A percentile compares a stretch with the other conserved stretches of the same genome.
Conservation (phyloP, 2,329 filamentous ascomycete genomes). For the Aspergillus caelatus region DNA sequence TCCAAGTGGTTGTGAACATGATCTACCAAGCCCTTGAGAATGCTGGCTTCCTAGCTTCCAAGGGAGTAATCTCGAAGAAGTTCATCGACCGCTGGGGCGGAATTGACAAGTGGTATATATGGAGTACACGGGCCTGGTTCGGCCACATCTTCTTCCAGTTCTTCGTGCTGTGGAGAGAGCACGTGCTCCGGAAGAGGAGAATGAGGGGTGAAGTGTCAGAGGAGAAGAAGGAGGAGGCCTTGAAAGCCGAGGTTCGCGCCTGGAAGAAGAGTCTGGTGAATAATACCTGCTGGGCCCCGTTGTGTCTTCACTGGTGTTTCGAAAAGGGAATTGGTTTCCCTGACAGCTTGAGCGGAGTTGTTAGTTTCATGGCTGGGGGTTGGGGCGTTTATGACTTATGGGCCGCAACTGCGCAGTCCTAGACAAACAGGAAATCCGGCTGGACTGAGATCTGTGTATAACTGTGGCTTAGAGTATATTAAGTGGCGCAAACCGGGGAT, state of each 20-base stretch:
- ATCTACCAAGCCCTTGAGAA: constrained; percentile 83
- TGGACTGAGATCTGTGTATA: constrained; percentile 8
- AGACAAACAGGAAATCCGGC: not conserved
- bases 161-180: constrained; percentile 60
- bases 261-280: constrained; percentile 65
- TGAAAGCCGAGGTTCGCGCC: constrained; percentile 51
- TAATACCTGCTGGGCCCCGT: constrained; percentile 76
- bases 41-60: constrained; percentile 72
- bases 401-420: constrained; percentile 40
- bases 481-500: not conserved
- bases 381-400: constrained; percentile 50
- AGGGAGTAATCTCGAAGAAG: constrained; percentile 64
- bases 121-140: constrained; percentile 81
- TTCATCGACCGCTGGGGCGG: constrained; percentile 49
- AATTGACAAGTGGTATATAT: constrained; percentile 65
- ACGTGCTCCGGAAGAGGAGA: constrained; percentile 35
- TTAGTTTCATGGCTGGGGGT: constrained; percentile 57
- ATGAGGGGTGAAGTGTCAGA: constrained; percentile 29
- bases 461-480: not conserved
- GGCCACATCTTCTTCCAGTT: constrained; percentile 77
- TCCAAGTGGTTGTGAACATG: constrained; percentile 69
- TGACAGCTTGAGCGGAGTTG: constrained; percentile 60
- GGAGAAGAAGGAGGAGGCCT: constrained; percentile 33
- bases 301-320: constrained; percentile 82
- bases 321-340: constrained; percentile 64